Conservation (phyloP, 768 basidiomycete genomes). For the Lyophyllum atratum region DNA sequence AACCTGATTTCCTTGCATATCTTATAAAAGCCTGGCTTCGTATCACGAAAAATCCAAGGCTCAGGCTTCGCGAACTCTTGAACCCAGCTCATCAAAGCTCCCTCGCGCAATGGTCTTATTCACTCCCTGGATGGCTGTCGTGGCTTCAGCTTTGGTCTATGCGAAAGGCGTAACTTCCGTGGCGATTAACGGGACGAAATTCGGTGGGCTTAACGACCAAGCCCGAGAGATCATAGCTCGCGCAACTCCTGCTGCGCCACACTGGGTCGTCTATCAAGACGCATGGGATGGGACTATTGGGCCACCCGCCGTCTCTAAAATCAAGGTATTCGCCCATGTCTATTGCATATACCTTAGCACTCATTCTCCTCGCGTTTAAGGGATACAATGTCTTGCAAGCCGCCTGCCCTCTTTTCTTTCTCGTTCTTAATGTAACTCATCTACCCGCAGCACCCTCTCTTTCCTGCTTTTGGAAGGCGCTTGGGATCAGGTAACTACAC, state of each 20-base stretch:
- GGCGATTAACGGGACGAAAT: slow-evolving; percentile 19
- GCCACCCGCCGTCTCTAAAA: slow-evolving; percentile 46
- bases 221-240: slow-evolving; percentile 34
- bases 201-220: slow-evolving; percentile 30
- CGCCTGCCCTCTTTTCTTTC: background rate
- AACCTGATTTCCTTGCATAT: background rate
- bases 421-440: slow-evolving; percentile 3
- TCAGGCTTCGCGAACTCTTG: slow-evolving; percentile 7
- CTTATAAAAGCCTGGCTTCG: slow-evolving; percentile 6
- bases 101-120: slow-evolving; percentile 15
- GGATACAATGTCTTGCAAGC: slow-evolving; percentile 63
- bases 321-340: slow-evolving; percentile 34
- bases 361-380: slow-evolving; percentile 24
- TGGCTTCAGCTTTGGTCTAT: slow-evolving; percentile 17
- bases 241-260: slow-evolving; percentile 48
- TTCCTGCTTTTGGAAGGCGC: slow-evolving; percentile 59
- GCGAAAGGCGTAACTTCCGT: slow-evolving; percentile 14
- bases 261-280: slow-evolving; percentile 49
- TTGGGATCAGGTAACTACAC: slow-evolving; percentile 49
- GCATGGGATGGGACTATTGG: slow-evolving; percentile 45
- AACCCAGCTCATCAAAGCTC: slow-evolving; percentile 13
- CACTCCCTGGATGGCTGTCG: slow-evolving; percentile 13
- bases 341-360: background rate
- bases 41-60: background rate
- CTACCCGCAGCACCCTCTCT: slow-evolving; percentile 41